Conservation (phyloP, 495 filamentous ascomycete genomes). For the Hypoxylon rickii region DNA sequence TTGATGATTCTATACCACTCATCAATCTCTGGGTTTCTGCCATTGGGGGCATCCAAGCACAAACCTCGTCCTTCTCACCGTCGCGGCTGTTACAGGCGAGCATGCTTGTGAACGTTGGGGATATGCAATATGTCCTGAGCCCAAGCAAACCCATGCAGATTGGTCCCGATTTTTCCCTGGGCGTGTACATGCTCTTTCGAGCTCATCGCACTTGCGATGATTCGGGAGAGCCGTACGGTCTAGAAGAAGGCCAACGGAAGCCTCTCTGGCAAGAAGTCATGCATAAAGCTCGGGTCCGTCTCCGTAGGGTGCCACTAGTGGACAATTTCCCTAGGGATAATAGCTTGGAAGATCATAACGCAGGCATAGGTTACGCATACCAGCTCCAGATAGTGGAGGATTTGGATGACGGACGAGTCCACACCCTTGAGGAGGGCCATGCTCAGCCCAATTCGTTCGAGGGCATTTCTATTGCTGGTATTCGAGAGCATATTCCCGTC, state of each 20-base stretch:
- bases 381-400: slow-evolving; percentile 91
- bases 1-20: slow-evolving; percentile 91
- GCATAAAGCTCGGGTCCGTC: slow-evolving; percentile 86
- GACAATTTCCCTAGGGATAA: slow-evolving; percentile 35
- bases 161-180: slow-evolving; percentile 84
- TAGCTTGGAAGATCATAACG: slow-evolving; percentile 21
- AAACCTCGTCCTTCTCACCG: slow-evolving; percentile 60
- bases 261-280: slow-evolving; percentile 98
- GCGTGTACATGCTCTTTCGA: slow-evolving; percentile 95
- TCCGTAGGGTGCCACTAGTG: slow-evolving; percentile 59
- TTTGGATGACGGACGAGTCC: slow-evolving; percentile 86
- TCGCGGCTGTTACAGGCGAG: slow-evolving; percentile 93
- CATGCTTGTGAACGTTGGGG: slow-evolving; percentile 85
- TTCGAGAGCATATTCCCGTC: slow-evolving; percentile 83
- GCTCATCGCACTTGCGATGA: slow-evolving; percentile 61
- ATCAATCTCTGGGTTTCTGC: slow-evolving; percentile 96
- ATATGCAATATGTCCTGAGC: slow-evolving; percentile 76
- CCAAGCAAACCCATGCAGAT: slow-evolving; percentile 74
- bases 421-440: slow-evolving; percentile 73
- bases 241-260: slow-evolving; percentile 61
- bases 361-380: slow-evolving; percentile 70
- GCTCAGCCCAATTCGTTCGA: slow-evolving; percentile 65
- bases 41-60: slow-evolving; percentile 73
- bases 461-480: slow-evolving; percentile 72
- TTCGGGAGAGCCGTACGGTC: slow-evolving; percentile 47